phyloP scores from a whole-genome alignment of 1,284 basidiomycete genomes.

The Microbotryum scabiosae region DNA sequence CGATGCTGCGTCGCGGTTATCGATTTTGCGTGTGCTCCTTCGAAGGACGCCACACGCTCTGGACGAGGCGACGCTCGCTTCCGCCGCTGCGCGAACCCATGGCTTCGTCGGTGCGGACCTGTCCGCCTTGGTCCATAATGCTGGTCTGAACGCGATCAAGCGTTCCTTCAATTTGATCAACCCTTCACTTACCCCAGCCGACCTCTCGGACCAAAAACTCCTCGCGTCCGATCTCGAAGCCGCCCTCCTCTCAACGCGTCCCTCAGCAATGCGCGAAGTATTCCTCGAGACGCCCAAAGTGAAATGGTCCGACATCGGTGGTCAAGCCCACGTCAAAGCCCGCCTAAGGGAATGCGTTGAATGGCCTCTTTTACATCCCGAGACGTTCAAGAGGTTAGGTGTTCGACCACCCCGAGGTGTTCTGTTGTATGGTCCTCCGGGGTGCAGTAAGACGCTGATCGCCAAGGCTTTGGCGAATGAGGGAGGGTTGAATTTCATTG shows the following conservation, averaged over 20 bases:
- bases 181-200: slow-evolving; percentile 22
- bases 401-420: slow-evolving; percentile 83
- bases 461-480: slow-evolving; percentile 91
- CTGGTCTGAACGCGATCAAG: slow-evolving; percentile 83
- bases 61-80: slow-evolving; percentile 52
- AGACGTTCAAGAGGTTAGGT: slow-evolving; percentile 77
- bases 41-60: slow-evolving; percentile 70
- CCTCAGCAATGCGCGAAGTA: slow-evolving; percentile 88
- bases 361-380: slow-evolving; percentile 83
- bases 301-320: slow-evolving; percentile 81
- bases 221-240: slow-evolving; percentile 53
- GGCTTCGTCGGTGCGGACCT: slow-evolving; percentile 98
- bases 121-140: slow-evolving; percentile 82
- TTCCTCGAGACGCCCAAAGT: slow-evolving; percentile 79
- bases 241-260: slow-evolving; percentile 70
- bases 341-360: slow-evolving; percentile 81
- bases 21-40: slow-evolving; percentile 77
- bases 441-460: slow-evolving; percentile 92
- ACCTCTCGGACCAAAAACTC: slow-evolving; percentile 15
- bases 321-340: slow-evolving; percentile 67
- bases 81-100: slow-evolving; percentile 71
- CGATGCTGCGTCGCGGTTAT: slow-evolving; percentile 66
- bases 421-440: slow-evolving; percentile 90
- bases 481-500: slow-evolving; percentile 91
- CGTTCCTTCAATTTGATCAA: slow-evolving; percentile 41